phyloP scores from a whole-genome alignment of 306 rosid species.

The Crotalaria pallida region DNA sequence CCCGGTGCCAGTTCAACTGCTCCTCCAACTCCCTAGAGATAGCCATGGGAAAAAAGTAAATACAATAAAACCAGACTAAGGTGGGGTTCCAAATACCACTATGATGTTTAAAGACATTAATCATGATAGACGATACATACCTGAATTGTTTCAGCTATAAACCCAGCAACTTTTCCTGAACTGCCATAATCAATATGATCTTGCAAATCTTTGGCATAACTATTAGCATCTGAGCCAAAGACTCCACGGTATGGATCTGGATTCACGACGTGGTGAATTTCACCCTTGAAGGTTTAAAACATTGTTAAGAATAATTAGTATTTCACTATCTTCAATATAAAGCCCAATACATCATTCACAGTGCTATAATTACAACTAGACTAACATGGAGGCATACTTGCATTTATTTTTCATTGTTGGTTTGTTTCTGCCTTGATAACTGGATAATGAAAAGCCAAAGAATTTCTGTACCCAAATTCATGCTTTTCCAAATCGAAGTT shows the following conservation, averaged over 20 bases:
- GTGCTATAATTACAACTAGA: neutral
- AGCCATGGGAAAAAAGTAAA: neutral
- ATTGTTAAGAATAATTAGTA: neutral
- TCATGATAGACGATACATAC: conserved; percentile 18
- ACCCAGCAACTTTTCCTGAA: conserved; percentile 68
- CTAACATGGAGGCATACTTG: neutral
- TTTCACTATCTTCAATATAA: neutral
- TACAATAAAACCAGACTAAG: neutral
- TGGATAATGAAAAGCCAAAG: neutral
- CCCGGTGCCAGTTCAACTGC: conserved; percentile 73
- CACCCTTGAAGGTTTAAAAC: conserved; percentile 45
- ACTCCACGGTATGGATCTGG: conserved; percentile 71
- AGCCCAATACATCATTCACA: neutral
- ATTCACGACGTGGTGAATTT: conserved; percentile 65
- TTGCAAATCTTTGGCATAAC: conserved; percentile 59
- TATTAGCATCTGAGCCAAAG: conserved; percentile 53
- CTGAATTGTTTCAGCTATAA: conserved; percentile 72
- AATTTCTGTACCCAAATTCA: neutral
- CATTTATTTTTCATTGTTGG: neutral
- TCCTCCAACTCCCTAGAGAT: conserved; percentile 64
- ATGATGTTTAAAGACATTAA: neutral
- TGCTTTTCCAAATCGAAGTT: conserved; percentile 51
- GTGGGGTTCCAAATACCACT: neutral
- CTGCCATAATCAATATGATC: conserved; percentile 69
- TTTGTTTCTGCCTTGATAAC: neutral